phyloP scores from a whole-genome alignment of 306 rosid genomes.

The Parietaria judaica region DNA sequence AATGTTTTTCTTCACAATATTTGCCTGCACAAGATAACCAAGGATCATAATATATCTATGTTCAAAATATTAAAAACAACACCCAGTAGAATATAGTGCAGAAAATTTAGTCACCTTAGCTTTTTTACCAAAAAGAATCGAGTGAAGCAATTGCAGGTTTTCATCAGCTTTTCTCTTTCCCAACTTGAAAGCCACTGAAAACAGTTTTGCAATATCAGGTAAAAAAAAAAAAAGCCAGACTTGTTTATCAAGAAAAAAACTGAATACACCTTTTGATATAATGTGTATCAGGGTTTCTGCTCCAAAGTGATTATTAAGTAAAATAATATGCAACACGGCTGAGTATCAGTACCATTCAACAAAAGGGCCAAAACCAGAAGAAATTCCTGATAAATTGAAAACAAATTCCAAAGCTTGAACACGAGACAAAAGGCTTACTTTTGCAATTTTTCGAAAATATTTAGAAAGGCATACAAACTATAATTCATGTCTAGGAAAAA shows the following conservation, averaged over 20 bases:
- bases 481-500: not conserved
- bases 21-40: constrained; percentile 41
- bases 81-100: not conserved
- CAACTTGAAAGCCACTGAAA: constrained; percentile 89
- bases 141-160: constrained; percentile 73
- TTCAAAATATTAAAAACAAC: constrained; percentile 5
- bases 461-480: not conserved
- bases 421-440: too few relatives aligned
- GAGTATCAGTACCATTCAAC: too few relatives aligned
- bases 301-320: not conserved
- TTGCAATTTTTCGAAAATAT: too few relatives aligned
- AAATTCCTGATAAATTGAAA: too few relatives aligned
- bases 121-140: constrained; percentile 73
- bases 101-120: constrained; percentile 48
- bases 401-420: too few relatives aligned
- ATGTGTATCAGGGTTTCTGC: not conserved
- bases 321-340: not conserved
- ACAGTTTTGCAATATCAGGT: constrained; percentile 32
- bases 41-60: constrained; percentile 3
- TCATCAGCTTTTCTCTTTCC: constrained; percentile 92
- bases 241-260: constrained; percentile 18
- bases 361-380: too few relatives aligned
- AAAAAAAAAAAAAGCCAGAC: constrained; percentile 17
- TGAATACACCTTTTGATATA: constrained; percentile 1
- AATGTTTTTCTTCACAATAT: constrained; percentile 58